Evolutionary conservation across 345 rosid species (phyloP).

Genomic region (Ceriops tagal): DNA sequence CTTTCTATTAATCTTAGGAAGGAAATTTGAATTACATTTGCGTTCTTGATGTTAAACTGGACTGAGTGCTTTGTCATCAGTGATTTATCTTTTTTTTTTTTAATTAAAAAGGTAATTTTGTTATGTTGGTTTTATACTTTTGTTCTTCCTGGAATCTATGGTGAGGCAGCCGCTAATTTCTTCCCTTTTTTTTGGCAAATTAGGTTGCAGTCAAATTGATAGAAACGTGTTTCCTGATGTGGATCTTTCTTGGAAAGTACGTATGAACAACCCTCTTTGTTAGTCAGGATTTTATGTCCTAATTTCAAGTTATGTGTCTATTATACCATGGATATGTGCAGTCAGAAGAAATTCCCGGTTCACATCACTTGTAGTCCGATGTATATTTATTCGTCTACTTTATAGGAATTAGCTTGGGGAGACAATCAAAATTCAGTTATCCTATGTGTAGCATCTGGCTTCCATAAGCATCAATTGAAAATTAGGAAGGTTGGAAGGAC

Average conservation of each 20-base stretch:
- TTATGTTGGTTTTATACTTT: background rate
- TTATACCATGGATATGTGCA: background rate
- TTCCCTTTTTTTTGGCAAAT: constrained; percentile 15
- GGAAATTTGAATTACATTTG: background rate
- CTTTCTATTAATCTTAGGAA: no score
- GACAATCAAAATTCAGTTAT: no score
- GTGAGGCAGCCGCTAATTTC: constrained; percentile 20
- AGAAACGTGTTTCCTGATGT: constrained; percentile 70
- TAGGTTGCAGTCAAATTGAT: constrained; percentile 67
- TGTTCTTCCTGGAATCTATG: constrained; percentile 9
- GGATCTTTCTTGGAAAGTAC: constrained; percentile 89
- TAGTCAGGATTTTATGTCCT: constrained; percentile 8
- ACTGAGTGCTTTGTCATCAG: background rate
- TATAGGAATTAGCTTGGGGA: no score
- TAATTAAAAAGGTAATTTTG: constrained; percentile 3
- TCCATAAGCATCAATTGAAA: no score
- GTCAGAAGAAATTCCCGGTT: background rate
- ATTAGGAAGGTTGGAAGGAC: no score
- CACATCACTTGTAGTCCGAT: background rate
- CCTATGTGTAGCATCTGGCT: no score
- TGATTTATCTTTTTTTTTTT: background rate
- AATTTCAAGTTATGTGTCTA: constrained; percentile 2
- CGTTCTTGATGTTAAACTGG: background rate
- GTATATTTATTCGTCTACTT: no score
- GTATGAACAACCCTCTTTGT: constrained; percentile 11